Base-by-base conservation (phyloP, 768 basidiomycete species). In the Russula ochroleuca region DNA sequence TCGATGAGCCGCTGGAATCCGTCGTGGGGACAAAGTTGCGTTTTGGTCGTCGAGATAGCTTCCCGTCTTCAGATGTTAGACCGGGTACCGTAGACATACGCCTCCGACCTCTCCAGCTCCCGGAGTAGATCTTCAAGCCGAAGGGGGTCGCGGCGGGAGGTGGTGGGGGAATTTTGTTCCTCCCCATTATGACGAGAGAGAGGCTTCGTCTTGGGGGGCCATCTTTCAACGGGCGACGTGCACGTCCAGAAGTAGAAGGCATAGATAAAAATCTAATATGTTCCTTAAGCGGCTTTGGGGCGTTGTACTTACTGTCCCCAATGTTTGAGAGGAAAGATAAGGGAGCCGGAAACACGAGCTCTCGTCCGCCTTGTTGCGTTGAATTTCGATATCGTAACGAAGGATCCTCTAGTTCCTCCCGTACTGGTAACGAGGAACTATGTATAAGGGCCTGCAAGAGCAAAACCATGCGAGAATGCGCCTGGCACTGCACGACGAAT, bases 311-410 rank as follows among this genome's bases (percentile, higher is more conserved):
- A 17, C 33, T 33, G 15, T 54, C 64, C 5, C 21, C 47, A 10
- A 68, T 61, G 25, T 35, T 31, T 19, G 61, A 51, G 43, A 72
- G 66, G 65, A 81, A 83, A 15, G 85, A 85, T 5, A 92, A 77
- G 0, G 90, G 90, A 7, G 87, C 82, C 25, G 90, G 90, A 72
- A 92, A 91, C 10, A 80, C 83, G 61, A 92, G 80, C 66, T 89
- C 84, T 51, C 85, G 77, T 43, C 77, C 72, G 43, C 65, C 72
- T 62, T 73, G 71, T 52, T 69, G 55, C 5, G 62, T 55, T 51
- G 68, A 14, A 68, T 60, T 28, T 69, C 61, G 23, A 62, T 72
- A 61, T 57, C 62, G 23, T 69, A 41, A 62, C 14, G 62, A 78
- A 19, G 79, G 68, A 21, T 73, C 70, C 31, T 75, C 73, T 8